Base-by-base conservation (phyloP, 169 alveolate genomes). In the Theileria annulata region DNA sequence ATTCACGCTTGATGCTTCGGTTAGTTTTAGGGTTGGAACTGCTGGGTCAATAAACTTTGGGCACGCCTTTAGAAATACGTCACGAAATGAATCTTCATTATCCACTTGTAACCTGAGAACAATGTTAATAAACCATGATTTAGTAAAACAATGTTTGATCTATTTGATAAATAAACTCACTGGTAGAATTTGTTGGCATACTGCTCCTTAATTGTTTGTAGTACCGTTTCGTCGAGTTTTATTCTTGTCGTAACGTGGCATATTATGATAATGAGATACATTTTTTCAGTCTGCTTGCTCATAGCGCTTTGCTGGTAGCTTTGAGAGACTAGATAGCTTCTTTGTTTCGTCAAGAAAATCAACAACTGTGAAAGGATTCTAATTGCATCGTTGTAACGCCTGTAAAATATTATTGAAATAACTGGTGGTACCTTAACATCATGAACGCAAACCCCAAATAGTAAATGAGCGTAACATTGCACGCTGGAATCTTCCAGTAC, bases 41-140 rank as follows among this genome's bases (percentile, higher is more conserved):
- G 91, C 42, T 1, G 95, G 93, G 79, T 90, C 91, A 58, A 92
- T 90, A 85, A 92, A 92, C 75, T 90, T 90, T n/a, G 95, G 95
- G 56, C 94, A 87, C 21, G 92, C 89, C 82, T 81, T 78, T 64
- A 77, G 54, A 76, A 92, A 92, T 13, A 87, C 72, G 27, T 92
- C 95, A 17, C 91, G 75, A 75, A 82, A 90, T 42, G 95, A 64
- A 64, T 90, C 94, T 66, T 92, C 95, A 59, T 87, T 88, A 21
- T 88, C 92, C 19, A 84, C 79, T 47, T 90, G 95, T 63, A 92
- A 54, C 66, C 93, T 88, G 73, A 9, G 35, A 31, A 35, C 35
- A 15, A 0, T 42, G 15, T 58, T 58, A 58, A 28, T 10, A 2
- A 10, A 5, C 13, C 15, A 25, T 58, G 10, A 58, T 10, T 2